phyloP scores from a whole-genome alignment of 2,329 filamentous ascomycete species.

The Trichoderma semiorbis region DNA sequence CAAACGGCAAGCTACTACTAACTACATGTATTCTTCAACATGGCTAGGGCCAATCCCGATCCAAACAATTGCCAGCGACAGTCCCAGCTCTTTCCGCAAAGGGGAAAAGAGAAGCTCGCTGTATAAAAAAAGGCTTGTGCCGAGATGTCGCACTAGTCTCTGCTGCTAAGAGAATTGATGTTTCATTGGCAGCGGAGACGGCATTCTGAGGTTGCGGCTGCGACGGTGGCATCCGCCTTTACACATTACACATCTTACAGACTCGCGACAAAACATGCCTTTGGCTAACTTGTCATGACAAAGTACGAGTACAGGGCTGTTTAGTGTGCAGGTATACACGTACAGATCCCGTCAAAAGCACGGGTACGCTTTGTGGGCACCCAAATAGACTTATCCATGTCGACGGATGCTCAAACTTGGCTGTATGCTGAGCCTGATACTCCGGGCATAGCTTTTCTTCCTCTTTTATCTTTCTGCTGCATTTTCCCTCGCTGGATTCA shows the following conservation, averaged over 20 bases:
- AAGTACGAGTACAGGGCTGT: background rate
- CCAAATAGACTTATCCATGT: background rate
- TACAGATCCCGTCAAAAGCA: background rate
- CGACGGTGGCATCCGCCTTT: background rate
- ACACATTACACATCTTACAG: background rate
- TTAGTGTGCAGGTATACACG: background rate
- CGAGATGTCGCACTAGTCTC: background rate
- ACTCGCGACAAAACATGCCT: background rate
- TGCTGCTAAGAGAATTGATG: background rate
- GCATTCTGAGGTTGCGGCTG: background rate
- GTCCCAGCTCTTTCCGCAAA: background rate
- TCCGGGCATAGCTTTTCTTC: background rate
- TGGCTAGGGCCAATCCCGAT: background rate
- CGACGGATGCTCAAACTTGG: background rate
- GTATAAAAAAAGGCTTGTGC: background rate
- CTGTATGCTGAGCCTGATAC: background rate
- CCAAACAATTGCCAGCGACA: background rate
- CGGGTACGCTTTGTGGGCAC: background rate
- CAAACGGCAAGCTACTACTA: background rate
- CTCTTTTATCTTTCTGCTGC: background rate
- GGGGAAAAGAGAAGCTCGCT: background rate
- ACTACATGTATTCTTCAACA: background rate
- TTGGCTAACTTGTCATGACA: background rate
- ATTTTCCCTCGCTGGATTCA: background rate
- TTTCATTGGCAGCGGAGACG: background rate